Evolutionary conservation across 1,284 basidiomycete genomes (phyloP).

Genomic region (Phellopilus nigrolimitatus): DNA sequence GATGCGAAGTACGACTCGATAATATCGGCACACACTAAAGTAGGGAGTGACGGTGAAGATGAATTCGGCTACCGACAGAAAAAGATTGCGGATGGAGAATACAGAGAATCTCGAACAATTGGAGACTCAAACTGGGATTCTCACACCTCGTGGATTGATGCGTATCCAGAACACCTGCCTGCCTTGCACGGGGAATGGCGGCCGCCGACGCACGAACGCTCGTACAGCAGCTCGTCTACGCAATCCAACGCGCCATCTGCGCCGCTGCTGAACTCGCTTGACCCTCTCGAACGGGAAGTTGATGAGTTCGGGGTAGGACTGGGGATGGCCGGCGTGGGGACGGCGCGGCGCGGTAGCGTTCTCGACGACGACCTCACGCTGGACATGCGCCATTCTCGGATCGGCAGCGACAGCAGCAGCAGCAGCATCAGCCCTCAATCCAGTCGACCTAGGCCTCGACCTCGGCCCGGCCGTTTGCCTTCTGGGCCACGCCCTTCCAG

Average conservation of each 20-base stretch:
- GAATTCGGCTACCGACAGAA: conserved; percentile 14
- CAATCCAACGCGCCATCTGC: conserved; percentile 9
- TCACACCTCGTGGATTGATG: conserved; percentile 19
- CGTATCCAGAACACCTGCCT: conserved; percentile 17
- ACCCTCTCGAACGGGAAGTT: conserved; percentile 26
- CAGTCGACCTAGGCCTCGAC: background rate
- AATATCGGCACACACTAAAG: conserved; percentile 15
- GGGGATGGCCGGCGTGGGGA: conserved; percentile 43
- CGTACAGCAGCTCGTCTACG: conserved; percentile 14
- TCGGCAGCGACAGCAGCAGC: background rate
- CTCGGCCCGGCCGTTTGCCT: background rate
- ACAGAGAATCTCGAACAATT: background rate
- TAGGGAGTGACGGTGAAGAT: conserved; percentile 27
- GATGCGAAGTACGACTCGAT: conserved; percentile 15
- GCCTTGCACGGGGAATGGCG: conserved; percentile 19
- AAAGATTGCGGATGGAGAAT: conserved; percentile 4
- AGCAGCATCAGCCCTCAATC: background rate
- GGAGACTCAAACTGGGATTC: conserved; percentile 11
- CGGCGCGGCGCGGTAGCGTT: conserved; percentile 30
- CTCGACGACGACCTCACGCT: conserved; percentile 20
- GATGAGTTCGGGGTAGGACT: conserved; percentile 23
- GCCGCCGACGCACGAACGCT: conserved; percentile 16
- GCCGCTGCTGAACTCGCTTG: conserved; percentile 32
- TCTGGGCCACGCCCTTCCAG: conserved; percentile 15
- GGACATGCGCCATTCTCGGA: background rate